Evolutionary conservation across 768 basidiomycete genomes (phyloP).

Genomic region (Macrolepiota dolichaula): DNA sequence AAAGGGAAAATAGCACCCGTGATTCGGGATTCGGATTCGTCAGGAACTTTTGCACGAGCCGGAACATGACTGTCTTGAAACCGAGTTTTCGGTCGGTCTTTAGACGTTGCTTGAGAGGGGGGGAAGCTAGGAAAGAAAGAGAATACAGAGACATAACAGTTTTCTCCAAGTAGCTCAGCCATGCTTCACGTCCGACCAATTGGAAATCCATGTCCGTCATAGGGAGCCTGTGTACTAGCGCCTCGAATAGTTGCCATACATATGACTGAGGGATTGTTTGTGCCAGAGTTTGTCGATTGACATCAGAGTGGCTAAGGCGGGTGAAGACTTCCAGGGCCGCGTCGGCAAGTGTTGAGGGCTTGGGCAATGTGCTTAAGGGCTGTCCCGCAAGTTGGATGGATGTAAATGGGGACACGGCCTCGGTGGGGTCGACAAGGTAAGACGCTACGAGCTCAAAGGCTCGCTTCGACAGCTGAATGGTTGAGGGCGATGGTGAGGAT

Average conservation of each 20-base stretch:
- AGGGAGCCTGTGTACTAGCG: slow-evolving; percentile 83
- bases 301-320: slow-evolving; percentile 72
- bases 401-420: slow-evolving; percentile 61
- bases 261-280: slow-evolving; percentile 53
- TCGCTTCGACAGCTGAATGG: slow-evolving; percentile 49
- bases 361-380: slow-evolving; percentile 34
- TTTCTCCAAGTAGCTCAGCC: slow-evolving; percentile 81
- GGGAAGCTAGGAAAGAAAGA: slow-evolving; percentile 79
- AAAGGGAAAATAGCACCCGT: slow-evolving; percentile 49
- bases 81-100: slow-evolving; percentile 65
- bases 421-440: slow-evolving; percentile 67
- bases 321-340: slow-evolving; percentile 83
- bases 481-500: slow-evolving; percentile 35
- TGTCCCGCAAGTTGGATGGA: slow-evolving; percentile 53
- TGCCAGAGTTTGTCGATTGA: slow-evolving; percentile 72
- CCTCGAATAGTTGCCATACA: slow-evolving; percentile 60
- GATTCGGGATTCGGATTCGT: slow-evolving; percentile 44
- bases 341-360: slow-evolving; percentile 63
- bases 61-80: slow-evolving; percentile 66
- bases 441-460: slow-evolving; percentile 69
- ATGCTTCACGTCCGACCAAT: slow-evolving; percentile 57
- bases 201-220: slow-evolving; percentile 73
- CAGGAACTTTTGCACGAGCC: slow-evolving; percentile 67
- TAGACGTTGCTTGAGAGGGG: slow-evolving; percentile 66
- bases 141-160: slow-evolving; percentile 81